Evolutionary conservation across 2,329 filamentous ascomycete genomes (phyloP), one percentile per base, ranked within the genome.

Genomic region (Lachnellula suecica): DNA sequence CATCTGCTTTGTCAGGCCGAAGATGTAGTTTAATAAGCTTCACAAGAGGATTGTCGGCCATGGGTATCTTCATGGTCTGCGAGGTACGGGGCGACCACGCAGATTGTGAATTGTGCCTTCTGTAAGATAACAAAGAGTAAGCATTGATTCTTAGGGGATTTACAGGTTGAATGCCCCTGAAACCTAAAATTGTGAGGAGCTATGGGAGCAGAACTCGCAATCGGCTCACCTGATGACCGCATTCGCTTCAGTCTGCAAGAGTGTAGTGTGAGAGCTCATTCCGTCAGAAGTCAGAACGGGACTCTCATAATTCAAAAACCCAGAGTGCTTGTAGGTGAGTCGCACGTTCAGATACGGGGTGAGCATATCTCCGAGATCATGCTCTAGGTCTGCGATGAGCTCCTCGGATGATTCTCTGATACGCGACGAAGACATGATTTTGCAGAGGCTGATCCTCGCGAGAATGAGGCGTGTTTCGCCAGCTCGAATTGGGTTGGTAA

Each of bases 381-480:
- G 68, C 60, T 85, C 80, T 10, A 86, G 70, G 51, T 84, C 79
- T 22, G 79, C 74, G 15, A 87, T 81, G 27, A 85, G 68, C 37
- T 79, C 73, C 11, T 84, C 79, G 0, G 82, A 74, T 17, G 44
- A 42, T 43, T 74, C 70, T 27, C 69, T 68, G 8, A 61, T 27
- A 47, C 73, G 67, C 19, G 45, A 49, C 5, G 52, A 27, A 15
- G 44, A 8, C 19, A 44, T 53, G n/a, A 60, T 44, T 38, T 54
- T 59, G 27, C 52, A 52, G 10, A 68, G 52, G 23, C 52, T 52
- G 11, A 68, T 47, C 45, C 63, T 66, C 2, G 59, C 66, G 5
- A 68, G 48, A n/a, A 66, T 59, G 9, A 69, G 54, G 34, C 57
- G 59, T n/a, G 59, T 66, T 47, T 65, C 56, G 15, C 59, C 56